phyloP scores from a whole-genome alignment of 1,139 yeast species.

The Lodderomyces metapsilosis region DNA sequence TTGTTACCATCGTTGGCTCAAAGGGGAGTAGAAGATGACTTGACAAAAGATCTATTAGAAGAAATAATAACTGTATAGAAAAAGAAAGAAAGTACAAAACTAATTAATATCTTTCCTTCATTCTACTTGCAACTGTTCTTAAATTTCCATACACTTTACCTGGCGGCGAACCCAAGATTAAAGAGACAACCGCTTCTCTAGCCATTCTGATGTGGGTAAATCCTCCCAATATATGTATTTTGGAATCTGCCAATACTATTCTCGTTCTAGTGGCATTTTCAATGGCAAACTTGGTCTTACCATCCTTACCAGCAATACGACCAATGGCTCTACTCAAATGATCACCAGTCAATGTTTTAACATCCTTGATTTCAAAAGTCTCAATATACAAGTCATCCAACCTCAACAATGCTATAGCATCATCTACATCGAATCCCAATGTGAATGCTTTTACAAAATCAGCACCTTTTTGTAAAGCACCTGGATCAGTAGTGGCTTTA shows the following conservation, averaged over 20 bases:
- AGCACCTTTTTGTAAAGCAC: slow-evolving; percentile 96
- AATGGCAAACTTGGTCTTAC: slow-evolving; percentile 96
- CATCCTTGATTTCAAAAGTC: slow-evolving; percentile 95
- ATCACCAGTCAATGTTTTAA: slow-evolving; percentile 91
- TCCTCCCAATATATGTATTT: slow-evolving; percentile 95
- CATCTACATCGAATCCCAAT: slow-evolving; percentile 94
- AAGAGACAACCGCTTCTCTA: slow-evolving; percentile 89
- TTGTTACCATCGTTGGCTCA: slow-evolving; percentile 58
- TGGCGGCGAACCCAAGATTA: slow-evolving; percentile 97
- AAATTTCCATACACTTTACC: slow-evolving; percentile 97
- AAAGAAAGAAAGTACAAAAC: too few species aligned
- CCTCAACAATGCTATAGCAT: slow-evolving; percentile 90
- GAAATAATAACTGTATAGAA: slow-evolving; percentile 1
- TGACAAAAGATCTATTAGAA: slow-evolving; percentile 33
- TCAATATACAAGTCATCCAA: slow-evolving; percentile 95
- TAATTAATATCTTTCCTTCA: slow-evolving; percentile 85
- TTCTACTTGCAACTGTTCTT: slow-evolving; percentile 93
- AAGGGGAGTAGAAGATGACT: slow-evolving; percentile 46
- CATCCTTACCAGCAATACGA: slow-evolving; percentile 99
- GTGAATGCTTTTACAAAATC: slow-evolving; percentile 95
- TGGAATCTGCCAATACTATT: slow-evolving; percentile 93
- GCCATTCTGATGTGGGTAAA: slow-evolving; percentile 97
- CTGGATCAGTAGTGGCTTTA: slow-evolving; percentile 80
- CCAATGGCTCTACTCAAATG: slow-evolving; percentile 98
- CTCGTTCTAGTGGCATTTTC: slow-evolving; percentile 98